These are phyloP conservation scores for Beauveria sp. DNA, from an alignment of 2,329 filamentous ascomycete genomes.

Conservation along the genomic window DNA sequence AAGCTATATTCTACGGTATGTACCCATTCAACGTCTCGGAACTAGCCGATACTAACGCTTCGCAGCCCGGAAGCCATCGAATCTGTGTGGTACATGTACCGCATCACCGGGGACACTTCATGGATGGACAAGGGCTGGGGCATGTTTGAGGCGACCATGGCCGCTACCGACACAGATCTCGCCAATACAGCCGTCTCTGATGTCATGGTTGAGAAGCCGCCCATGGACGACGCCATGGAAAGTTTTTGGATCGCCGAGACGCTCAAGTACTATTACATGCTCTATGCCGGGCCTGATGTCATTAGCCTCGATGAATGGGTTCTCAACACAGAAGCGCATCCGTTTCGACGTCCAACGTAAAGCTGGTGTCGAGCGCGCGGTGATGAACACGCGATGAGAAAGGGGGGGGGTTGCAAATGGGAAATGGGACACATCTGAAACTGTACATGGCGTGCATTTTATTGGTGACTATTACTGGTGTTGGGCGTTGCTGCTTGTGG, in stretches of 20 bases:
- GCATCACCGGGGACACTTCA: slow-evolving; percentile 68
- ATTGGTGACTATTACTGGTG: background rate
- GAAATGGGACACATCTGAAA: background rate
- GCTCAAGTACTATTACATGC: slow-evolving; percentile 83
- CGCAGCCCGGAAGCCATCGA: slow-evolving; percentile 76
- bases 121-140: slow-evolving; percentile 80
- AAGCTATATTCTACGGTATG: slow-evolving; percentile 57
- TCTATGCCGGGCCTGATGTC: slow-evolving; percentile 62
- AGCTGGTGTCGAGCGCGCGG: too few relatives aligned
- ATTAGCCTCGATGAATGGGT: slow-evolving; percentile 63
- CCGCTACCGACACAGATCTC: slow-evolving; percentile 55
- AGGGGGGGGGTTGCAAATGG: background rate
- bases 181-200: slow-evolving; percentile 66
- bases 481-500: background rate
- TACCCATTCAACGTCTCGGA: background rate
- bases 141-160: slow-evolving; percentile 70
- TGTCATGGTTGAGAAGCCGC: slow-evolving; percentile 40
- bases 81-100: slow-evolving; percentile 83
- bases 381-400: background rate
- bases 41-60: background rate
- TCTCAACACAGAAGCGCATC: slow-evolving; percentile 57
- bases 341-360: slow-evolving; percentile 39
- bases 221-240: slow-evolving; percentile 61
- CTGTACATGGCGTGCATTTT: background rate
- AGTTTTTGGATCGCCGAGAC: slow-evolving; percentile 90